Evolutionary conservation across 352 stramenopile species (phyloP).

Genomic region (Achlya hypogyna): DNA sequence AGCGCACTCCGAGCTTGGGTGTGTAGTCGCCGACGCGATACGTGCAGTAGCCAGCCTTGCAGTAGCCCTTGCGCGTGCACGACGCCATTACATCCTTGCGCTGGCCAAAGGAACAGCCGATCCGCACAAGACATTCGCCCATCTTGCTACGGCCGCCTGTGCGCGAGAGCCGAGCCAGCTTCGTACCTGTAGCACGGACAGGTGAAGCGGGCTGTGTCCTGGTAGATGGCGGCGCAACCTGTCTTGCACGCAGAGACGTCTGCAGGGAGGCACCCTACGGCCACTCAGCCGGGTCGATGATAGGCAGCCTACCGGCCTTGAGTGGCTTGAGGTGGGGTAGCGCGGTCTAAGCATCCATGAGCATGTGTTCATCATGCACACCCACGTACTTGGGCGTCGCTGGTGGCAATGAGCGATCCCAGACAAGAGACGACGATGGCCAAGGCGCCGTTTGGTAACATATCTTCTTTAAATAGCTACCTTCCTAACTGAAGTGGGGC

Average conservation of each 20-base stretch:
- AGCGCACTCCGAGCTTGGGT: slow-evolving; percentile 37
- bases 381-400: too few species aligned
- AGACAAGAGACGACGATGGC: too few species aligned
- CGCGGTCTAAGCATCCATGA: background rate
- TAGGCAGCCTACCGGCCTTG: background rate
- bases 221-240: slow-evolving; percentile 43
- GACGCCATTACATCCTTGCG: slow-evolving; percentile 52
- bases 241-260: slow-evolving; percentile 43
- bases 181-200: slow-evolving; percentile 65
- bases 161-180: background rate
- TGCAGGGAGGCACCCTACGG: slow-evolving; percentile 33
- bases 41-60: slow-evolving; percentile 66
- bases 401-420: too few species aligned
- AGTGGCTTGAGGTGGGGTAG: background rate
- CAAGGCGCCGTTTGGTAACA: too few species aligned
- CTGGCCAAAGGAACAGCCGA: slow-evolving; percentile 55
- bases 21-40: slow-evolving; percentile 54
- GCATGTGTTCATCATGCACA: too few species aligned
- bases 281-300: background rate
- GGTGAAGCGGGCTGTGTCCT: slow-evolving; percentile 41
- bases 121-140: slow-evolving; percentile 45
- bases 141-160: slow-evolving; percentile 34
- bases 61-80: slow-evolving; percentile 67
- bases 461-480: too few species aligned
- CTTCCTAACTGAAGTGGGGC: too few species aligned